Conservation (phyloP, 805 yeast genomes). For the Kodamaea kaohsiungensis region DNA sequence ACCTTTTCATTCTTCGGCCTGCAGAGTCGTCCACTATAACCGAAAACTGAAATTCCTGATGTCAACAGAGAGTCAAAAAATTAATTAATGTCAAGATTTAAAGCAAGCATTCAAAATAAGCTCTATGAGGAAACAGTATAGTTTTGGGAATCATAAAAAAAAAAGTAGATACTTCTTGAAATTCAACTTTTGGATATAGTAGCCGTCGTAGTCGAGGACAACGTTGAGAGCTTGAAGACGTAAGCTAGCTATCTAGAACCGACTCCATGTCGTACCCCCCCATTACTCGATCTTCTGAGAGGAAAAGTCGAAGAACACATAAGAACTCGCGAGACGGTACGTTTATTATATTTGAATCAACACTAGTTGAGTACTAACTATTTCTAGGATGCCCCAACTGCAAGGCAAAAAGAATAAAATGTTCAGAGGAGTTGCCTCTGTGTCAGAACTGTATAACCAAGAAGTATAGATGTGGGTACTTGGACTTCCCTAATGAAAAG, state of each 20-base stretch:
- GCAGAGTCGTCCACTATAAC: background rate
- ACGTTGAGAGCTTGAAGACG: background rate
- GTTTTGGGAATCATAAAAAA: background rate
- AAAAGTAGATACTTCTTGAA: background rate
- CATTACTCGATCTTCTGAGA: constrained; percentile 9
- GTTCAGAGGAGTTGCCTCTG: constrained; percentile 44
- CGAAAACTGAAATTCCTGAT: constrained; percentile 1
- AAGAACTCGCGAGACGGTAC: constrained; percentile 28
- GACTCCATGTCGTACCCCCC: constrained; percentile 8
- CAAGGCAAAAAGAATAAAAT: constrained; percentile 43
- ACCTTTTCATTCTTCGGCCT: background rate
- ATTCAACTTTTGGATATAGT: background rate
- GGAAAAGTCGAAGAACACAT: constrained; percentile 27
- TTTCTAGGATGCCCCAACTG: constrained; percentile 42
- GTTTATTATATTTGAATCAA: background rate
- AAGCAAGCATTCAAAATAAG: background rate
- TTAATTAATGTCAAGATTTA: background rate
- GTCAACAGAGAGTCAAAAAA: constrained; percentile 1
- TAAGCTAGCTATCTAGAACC: background rate
- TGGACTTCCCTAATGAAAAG: constrained; percentile 41
- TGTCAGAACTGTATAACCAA: constrained; percentile 41
- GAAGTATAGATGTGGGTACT: constrained; percentile 40
- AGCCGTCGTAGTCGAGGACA: background rate
- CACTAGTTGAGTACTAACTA: constrained; percentile 9
- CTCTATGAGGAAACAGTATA: background rate